Percentiles rank a stretch among this genome's conserved stretches.
These are phyloP conservation scores for Saccharomycopsis crataegensis DNA, from an alignment of 1,139 yeast species.

Conservation along the genomic window DNA sequence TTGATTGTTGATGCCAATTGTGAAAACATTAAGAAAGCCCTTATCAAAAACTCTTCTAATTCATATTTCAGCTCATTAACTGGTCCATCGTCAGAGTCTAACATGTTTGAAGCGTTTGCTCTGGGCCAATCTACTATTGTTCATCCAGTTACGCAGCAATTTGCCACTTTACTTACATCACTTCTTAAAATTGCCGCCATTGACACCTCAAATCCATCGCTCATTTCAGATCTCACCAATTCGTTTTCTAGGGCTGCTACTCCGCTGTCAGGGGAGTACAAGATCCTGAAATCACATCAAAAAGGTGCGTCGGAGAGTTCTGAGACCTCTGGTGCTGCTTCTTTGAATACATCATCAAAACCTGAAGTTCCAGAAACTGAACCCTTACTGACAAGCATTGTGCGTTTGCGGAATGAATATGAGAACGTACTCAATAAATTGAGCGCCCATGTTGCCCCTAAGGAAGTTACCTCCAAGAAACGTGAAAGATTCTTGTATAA, in stretches of 20 bases:
- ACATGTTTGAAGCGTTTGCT: not conserved
- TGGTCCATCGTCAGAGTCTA: not conserved
- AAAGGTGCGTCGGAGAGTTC: not conserved
- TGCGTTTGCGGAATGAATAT: constrained; percentile 67
- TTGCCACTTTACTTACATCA: constrained; percentile 70
- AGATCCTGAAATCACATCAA: constrained; percentile 10
- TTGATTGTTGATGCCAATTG: constrained; percentile 69
- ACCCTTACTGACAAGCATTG: constrained; percentile 65
- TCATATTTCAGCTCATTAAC: not conserved
- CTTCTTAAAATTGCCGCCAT: constrained; percentile 42
- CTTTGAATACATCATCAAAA: not conserved
- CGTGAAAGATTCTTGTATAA: constrained; percentile 69
- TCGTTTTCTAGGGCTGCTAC: not conserved
- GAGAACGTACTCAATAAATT: constrained; percentile 72
- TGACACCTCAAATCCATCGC: constrained; percentile 12
- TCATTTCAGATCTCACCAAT: constrained; percentile 2
- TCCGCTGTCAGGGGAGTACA: not conserved
- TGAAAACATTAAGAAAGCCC: constrained; percentile 48
- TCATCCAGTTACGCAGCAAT: constrained; percentile 70
- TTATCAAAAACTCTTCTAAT: constrained; percentile 23
- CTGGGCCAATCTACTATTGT: not conserved
- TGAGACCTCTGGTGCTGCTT: not conserved
- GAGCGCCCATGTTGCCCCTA: constrained; percentile 32
- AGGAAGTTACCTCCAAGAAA: constrained; percentile 35
- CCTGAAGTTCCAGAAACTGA: constrained; percentile 35